phyloP scores from a whole-genome alignment of 192 early-diverging fungal species.

The Coemansia sp. region DNA sequence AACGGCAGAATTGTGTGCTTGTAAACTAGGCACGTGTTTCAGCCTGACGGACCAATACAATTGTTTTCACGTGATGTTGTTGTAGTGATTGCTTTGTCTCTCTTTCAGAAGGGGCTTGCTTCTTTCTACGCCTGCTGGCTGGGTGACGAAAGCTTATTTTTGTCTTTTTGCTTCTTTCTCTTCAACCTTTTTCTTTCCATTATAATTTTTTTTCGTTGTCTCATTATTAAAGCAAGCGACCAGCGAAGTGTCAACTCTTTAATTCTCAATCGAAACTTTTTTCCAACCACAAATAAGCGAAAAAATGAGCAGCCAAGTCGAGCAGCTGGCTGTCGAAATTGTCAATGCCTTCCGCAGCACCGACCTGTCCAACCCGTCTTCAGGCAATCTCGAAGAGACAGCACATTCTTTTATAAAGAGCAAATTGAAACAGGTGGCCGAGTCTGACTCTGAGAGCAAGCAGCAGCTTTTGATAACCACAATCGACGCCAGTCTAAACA shows the following conservation, averaged over 20 bases:
- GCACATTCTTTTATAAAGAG: conserved; percentile 9
- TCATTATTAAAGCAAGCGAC: too few relatives aligned
- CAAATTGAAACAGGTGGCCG: conserved; percentile 8
- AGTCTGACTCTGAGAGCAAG: conserved; percentile 7
- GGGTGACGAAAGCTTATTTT: too few relatives aligned
- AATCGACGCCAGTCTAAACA: conserved; percentile 62
- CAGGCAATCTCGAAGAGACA: neutral
- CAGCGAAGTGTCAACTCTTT: too few relatives aligned
- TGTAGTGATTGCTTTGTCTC: conserved; percentile 1
- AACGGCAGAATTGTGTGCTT: neutral
- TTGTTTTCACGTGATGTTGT: neutral
- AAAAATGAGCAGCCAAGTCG: conserved; percentile 7
- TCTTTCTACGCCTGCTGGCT: too few relatives aligned
- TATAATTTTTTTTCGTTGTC: too few relatives aligned
- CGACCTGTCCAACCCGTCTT: neutral
- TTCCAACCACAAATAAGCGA: neutral
- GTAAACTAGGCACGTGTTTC: neutral
- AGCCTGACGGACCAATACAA: neutral
- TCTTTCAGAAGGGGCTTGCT: too few relatives aligned
- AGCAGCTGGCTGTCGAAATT: conserved; percentile 28
- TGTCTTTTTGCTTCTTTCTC: too few relatives aligned
- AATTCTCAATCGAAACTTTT: too few relatives aligned
- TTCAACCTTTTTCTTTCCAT: too few relatives aligned
- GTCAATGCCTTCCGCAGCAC: conserved; percentile 26
- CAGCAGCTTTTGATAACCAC: conserved; percentile 22